phyloP scores from a whole-genome alignment of 768 basidiomycete genomes.

The Serendipita sp. region DNA sequence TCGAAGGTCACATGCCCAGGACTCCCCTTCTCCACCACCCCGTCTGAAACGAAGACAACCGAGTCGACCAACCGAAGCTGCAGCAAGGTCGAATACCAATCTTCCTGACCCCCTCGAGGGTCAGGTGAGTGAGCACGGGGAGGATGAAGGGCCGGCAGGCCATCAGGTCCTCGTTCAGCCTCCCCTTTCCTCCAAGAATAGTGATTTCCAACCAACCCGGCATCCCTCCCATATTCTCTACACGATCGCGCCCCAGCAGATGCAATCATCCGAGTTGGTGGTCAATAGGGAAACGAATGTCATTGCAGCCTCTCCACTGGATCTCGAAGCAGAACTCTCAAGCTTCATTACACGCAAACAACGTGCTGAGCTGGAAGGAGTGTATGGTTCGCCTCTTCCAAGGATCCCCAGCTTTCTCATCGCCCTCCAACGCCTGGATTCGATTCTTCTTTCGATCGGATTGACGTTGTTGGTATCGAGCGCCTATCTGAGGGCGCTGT shows the following conservation, averaged over 20 bases:
- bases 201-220: too few species aligned
- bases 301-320: not conserved
- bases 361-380: conserved; percentile 61
- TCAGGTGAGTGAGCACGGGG: not conserved
- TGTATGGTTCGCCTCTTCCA: conserved; percentile 67
- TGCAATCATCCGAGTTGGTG: not conserved
- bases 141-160: too few species aligned
- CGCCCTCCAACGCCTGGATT: conserved; percentile 60
- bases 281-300: not conserved
- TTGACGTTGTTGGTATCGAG: conserved; percentile 34
- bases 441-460: conserved; percentile 54
- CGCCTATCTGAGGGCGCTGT: conserved; percentile 11
- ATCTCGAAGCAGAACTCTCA: conserved; percentile 35
- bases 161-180: too few species aligned
- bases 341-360: conserved; percentile 44
- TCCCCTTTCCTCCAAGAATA: too few species aligned
- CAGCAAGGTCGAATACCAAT: not conserved
- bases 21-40: not conserved
- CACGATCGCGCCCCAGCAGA: not conserved
- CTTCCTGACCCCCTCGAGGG: not conserved
- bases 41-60: not conserved
- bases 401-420: conserved; percentile 69
- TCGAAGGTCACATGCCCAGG: too few species aligned
- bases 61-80: not conserved
- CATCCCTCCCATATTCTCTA: not conserved